Percentiles rank a stretch among this genome's conserved stretches.
Evolutionary conservation across 140 eudicot species (phyloP).

Genomic region (Senecio squalidus): DNA sequence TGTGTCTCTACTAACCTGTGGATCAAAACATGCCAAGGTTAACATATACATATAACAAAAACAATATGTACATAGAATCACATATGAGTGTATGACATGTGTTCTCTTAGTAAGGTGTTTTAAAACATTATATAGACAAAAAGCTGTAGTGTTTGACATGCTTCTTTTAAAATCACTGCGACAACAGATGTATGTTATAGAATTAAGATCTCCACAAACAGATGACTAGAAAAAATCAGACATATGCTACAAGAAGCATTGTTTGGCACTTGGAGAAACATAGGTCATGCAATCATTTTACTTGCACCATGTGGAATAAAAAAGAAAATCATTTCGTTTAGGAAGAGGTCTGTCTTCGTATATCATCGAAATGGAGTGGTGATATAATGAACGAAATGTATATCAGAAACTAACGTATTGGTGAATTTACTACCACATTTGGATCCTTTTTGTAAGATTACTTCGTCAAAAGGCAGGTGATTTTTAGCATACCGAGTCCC

Average conservation of each 20-base stretch:
- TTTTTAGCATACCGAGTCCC: background rate
- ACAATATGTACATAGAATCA: slow-evolving; percentile 1
- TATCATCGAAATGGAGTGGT: slow-evolving; percentile 8
- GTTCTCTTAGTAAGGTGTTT: slow-evolving; percentile 3
- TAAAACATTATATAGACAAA: background rate
- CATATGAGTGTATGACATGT: background rate
- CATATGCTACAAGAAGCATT: too few species aligned
- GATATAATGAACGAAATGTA: background rate
- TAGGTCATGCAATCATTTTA: slow-evolving; percentile 1
- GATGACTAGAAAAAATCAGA: too few species aligned
- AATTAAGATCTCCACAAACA: slow-evolving; percentile 1
- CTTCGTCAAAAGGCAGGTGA: background rate
- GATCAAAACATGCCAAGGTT: slow-evolving; percentile 13
- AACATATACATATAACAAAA: slow-evolving; percentile 9
- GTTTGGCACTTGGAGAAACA: too few species aligned
- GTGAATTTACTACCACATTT: background rate
- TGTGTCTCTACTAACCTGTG: slow-evolving; percentile 99
- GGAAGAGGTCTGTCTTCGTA: background rate
- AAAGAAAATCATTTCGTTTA: background rate
- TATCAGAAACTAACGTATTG: background rate
- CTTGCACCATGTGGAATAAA: background rate
- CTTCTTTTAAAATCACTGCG: slow-evolving; percentile 8
- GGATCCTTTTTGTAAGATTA: background rate
- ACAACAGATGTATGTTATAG: background rate
- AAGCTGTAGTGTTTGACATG: slow-evolving; percentile 1